Evolutionary conservation across 2,329 filamentous ascomycete species (phyloP).

Genomic region (Dactylellina leptospora): DNA sequence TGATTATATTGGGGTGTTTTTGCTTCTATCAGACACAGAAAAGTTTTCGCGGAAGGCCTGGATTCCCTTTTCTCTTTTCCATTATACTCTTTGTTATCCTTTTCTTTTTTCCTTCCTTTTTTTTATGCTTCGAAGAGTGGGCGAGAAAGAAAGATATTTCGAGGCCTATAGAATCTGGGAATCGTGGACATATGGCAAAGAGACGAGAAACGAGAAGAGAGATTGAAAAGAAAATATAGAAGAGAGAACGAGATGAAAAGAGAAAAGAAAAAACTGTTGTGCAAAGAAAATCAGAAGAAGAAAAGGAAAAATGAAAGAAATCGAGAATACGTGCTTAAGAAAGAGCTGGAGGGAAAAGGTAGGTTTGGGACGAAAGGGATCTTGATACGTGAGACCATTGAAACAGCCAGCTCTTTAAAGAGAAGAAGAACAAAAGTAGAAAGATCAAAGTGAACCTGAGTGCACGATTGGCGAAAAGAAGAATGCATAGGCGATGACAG

Average conservation of each 20-base stretch:
- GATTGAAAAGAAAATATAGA: slow-evolving; percentile 33
- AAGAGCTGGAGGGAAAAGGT: slow-evolving; percentile 31
- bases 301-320: slow-evolving; percentile 10
- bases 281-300: slow-evolving; percentile 28
- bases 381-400: slow-evolving; percentile 5
- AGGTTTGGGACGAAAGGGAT: slow-evolving; percentile 10
- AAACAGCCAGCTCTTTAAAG: slow-evolving; percentile 1
- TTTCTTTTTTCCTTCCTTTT: slow-evolving; percentile 6
- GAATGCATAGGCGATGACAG: too few species aligned
- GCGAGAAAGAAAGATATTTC: neutral
- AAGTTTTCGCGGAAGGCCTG: slow-evolving; percentile 27
- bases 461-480: slow-evolving; percentile 18
- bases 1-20: slow-evolving; percentile 13
- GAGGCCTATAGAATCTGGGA: slow-evolving; percentile 2
- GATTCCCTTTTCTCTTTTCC: slow-evolving; percentile 25
- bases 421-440: slow-evolving; percentile 11
- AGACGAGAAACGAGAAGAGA: slow-evolving; percentile 14
- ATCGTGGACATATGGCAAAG: slow-evolving; percentile 50
- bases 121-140: neutral
- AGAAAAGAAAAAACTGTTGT: slow-evolving; percentile 9
- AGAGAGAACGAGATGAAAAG: slow-evolving; percentile 21
- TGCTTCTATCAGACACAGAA: slow-evolving; percentile 41
- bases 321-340: slow-evolving; percentile 37
- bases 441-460: neutral
- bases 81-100: slow-evolving; percentile 41